Conservation (phyloP, 768 basidiomycete species). For the Solioccasus polychromus region DNA sequence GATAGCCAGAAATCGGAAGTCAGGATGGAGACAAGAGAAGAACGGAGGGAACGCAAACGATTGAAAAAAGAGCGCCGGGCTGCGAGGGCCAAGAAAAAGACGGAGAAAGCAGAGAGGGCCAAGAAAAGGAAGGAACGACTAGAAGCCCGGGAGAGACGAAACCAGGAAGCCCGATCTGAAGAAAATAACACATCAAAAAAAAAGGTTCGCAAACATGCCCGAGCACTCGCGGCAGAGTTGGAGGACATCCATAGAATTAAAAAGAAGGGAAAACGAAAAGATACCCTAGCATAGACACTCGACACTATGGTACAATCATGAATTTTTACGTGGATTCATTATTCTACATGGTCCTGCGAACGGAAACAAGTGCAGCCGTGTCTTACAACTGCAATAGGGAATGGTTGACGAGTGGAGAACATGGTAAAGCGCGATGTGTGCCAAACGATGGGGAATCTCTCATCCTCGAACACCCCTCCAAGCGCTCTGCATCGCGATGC, state of each 20-base stretch:
- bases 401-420: constrained; percentile 5
- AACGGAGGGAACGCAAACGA: constrained; percentile 22
- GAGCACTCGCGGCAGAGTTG: constrained; percentile 6
- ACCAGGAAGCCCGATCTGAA: background rate
- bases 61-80: constrained; percentile 22
- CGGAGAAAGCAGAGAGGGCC: constrained; percentile 1
- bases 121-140: background rate
- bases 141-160: background rate
- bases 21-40: constrained; percentile 13
- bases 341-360: constrained; percentile 27
- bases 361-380: constrained; percentile 9
- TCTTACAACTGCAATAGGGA: constrained; percentile 5
- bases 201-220: constrained; percentile 10
- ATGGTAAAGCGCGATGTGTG: constrained; percentile 3
- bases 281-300: constrained; percentile 12
- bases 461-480: constrained; percentile 71
- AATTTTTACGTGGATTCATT: constrained; percentile 16
- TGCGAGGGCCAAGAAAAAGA: constrained; percentile 14
- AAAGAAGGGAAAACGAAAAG: constrained; percentile 24
- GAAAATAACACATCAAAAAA: background rate
- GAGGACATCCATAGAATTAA: constrained; percentile 5
- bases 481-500: constrained; percentile 87
- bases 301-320: constrained; percentile 7
- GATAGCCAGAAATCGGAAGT: constrained; percentile 13
- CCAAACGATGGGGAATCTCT: constrained; percentile 18